Percentiles rank a stretch among this genome's conserved stretches.
phyloP scores from a whole-genome alignment of 441 rosid genomes.

The Bruguiera hainesii region DNA sequence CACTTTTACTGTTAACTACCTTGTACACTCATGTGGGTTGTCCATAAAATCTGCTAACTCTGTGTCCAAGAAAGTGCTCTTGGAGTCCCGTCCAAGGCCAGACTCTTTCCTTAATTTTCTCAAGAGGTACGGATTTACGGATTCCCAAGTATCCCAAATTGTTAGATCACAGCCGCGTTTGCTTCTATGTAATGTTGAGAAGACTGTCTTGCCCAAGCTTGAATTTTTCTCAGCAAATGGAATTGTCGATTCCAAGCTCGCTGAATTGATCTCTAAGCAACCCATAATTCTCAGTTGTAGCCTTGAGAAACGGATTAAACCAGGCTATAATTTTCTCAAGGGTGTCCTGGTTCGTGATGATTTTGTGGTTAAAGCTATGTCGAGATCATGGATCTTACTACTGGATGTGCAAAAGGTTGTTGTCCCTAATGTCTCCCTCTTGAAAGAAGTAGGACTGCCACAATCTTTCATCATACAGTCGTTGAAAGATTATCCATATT shows the following conservation, averaged over 20 bases:
- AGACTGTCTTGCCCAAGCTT: neutral
- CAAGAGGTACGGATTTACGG: constrained; percentile 43
- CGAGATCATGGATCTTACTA: neutral
- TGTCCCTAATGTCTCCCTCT: neutral
- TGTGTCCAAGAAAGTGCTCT: constrained; percentile 33
- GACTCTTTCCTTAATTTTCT: constrained; percentile 43
- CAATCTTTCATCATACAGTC: neutral
- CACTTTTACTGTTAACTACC: constrained; percentile 53
- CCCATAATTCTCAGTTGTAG: neutral
- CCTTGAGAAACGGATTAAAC: neutral
- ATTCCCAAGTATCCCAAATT: constrained; percentile 46
- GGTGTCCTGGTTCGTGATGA: neutral
- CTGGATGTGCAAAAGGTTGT: neutral
- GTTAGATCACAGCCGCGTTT: constrained; percentile 44
- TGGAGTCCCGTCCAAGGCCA: constrained; percentile 39
- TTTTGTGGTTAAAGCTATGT: neutral
- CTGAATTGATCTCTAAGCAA: neutral
- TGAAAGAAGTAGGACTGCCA: neutral
- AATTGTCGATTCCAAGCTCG: neutral
- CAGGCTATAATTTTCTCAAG: neutral
- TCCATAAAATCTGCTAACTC: constrained; percentile 45
- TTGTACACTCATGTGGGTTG: constrained; percentile 53
- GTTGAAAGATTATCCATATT: neutral
- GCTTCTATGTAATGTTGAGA: constrained; percentile 20
- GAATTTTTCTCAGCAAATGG: neutral